phyloP scores from a whole-genome alignment of 2,329 filamentous ascomycete genomes.

The Fusarium sororula region DNA sequence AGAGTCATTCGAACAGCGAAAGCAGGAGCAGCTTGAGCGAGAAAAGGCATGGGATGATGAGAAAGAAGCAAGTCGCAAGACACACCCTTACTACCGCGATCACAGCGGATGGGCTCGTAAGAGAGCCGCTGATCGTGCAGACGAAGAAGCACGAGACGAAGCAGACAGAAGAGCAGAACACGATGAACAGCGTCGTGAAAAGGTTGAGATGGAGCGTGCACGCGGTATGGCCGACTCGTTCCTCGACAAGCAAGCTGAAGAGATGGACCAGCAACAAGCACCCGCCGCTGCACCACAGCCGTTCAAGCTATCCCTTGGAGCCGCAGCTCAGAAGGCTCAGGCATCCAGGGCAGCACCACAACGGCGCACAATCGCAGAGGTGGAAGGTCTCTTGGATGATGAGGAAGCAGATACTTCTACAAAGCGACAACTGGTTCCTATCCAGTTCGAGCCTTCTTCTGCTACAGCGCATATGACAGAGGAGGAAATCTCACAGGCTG shows the following conservation, averaged over 20 bases:
- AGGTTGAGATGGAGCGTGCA: constrained; percentile 79
- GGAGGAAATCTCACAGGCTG: constrained; percentile 85
- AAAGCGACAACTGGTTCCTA: constrained; percentile 81
- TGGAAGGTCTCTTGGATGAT: constrained; percentile 93
- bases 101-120: constrained; percentile 86
- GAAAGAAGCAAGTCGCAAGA: constrained; percentile 77
- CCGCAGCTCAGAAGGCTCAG: constrained; percentile 79
- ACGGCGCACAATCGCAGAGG: constrained; percentile 87
- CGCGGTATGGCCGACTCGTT: constrained; percentile 90
- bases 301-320: constrained; percentile 93
- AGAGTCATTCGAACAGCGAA: constrained; percentile 70
- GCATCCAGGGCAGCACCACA: constrained; percentile 64
- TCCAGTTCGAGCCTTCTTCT: constrained; percentile 78
- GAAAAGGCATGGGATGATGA: constrained; percentile 88
- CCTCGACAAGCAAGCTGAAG: constrained; percentile 83
- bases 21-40: constrained; percentile 72
- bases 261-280: constrained; percentile 66
- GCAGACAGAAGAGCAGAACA: constrained; percentile 81
- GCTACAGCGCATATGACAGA: constrained; percentile 75
- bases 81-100: constrained; percentile 87
- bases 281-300: constrained; percentile 70
- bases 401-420: constrained; percentile 82
- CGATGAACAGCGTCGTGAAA: constrained; percentile 74
- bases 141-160: constrained; percentile 83
- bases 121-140: constrained; percentile 74